phyloP scores from a whole-genome alignment of 1,284 basidiomycete genomes.

The Boletus subluridellus region DNA sequence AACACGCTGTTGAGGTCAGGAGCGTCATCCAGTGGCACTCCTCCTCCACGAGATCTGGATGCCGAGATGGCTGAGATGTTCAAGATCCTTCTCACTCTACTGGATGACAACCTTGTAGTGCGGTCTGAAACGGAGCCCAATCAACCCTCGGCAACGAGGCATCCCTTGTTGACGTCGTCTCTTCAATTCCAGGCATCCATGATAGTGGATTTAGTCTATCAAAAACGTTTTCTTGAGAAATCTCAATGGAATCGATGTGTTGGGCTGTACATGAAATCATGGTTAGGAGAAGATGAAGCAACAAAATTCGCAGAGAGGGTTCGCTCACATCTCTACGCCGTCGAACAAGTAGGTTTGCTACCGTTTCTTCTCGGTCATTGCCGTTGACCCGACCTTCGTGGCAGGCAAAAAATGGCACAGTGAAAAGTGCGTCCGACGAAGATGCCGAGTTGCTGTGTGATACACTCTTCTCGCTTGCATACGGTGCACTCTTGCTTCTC shows the following conservation, averaged over 20 bases:
- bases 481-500: conserved; percentile 91
- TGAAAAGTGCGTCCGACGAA: conserved; percentile 50
- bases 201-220: conserved; percentile 74
- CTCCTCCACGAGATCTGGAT: conserved; percentile 63
- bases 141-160: conserved; percentile 44
- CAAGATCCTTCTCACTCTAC: conserved; percentile 55
- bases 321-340: conserved; percentile 70
- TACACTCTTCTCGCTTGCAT: conserved; percentile 93
- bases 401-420: conserved; percentile 53
- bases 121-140: conserved; percentile 46
- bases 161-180: conserved; percentile 47
- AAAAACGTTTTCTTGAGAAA: conserved; percentile 61
- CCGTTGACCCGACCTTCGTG: conserved; percentile 8
- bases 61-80: conserved; percentile 58
- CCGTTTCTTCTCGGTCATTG: conserved; percentile 7
- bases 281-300: conserved; percentile 54
- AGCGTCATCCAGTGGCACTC: conserved; percentile 68
- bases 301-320: conserved; percentile 59
- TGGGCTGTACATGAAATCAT: conserved; percentile 66
- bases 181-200: conserved; percentile 73
- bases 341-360: conserved; percentile 56
- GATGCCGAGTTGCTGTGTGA: conserved; percentile 89
- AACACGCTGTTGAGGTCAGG: conserved; percentile 77
- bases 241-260: conserved; percentile 73
- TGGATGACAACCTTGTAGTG: conserved; percentile 51